phyloP scores from a whole-genome alignment of 495 filamentous ascomycete species.

The Podospora sp. region DNA sequence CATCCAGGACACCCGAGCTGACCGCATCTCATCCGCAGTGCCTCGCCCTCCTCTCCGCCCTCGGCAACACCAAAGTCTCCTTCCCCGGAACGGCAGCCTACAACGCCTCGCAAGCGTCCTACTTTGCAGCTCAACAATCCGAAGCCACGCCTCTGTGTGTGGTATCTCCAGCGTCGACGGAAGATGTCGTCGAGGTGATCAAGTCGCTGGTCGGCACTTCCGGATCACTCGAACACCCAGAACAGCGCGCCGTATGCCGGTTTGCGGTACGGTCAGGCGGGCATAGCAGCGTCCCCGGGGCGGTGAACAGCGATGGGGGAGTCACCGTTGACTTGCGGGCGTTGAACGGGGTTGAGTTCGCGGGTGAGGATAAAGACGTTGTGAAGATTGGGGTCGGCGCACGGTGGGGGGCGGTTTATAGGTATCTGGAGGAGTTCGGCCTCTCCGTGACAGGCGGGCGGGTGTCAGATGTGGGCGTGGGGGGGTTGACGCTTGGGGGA shows the following conservation, averaged over 20 bases:
- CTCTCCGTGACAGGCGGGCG: conserved; percentile 57
- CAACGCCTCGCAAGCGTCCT: not conserved
- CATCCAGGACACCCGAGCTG: too few species aligned
- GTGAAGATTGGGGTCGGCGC: conserved; percentile 46
- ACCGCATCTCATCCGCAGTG: too few species aligned
- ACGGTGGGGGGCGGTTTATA: conserved; percentile 57
- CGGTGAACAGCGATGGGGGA: conserved; percentile 51
- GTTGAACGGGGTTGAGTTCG: conserved; percentile 44
- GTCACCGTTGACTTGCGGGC: conserved; percentile 57
- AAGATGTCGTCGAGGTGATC: not conserved
- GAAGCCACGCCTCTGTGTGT: not conserved
- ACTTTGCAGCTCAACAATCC: not conserved
- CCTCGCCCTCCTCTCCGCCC: too few species aligned
- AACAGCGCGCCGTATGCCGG: not conserved
- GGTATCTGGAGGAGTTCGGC: conserved; percentile 43
- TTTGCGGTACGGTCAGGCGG: conserved; percentile 57
- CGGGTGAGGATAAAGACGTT: conserved; percentile 27
- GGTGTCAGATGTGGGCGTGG: conserved; percentile 56
- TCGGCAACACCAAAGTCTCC: not conserved
- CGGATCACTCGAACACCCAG: not conserved
- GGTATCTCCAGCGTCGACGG: not conserved
- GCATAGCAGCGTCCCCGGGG: conserved; percentile 49
- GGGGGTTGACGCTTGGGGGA: conserved; percentile 58
- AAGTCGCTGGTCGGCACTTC: not conserved
- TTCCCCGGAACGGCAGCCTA: not conserved